phyloP scores from a whole-genome alignment of 208 protist genomes.

The Dictyostelium gargantuum region DNA sequence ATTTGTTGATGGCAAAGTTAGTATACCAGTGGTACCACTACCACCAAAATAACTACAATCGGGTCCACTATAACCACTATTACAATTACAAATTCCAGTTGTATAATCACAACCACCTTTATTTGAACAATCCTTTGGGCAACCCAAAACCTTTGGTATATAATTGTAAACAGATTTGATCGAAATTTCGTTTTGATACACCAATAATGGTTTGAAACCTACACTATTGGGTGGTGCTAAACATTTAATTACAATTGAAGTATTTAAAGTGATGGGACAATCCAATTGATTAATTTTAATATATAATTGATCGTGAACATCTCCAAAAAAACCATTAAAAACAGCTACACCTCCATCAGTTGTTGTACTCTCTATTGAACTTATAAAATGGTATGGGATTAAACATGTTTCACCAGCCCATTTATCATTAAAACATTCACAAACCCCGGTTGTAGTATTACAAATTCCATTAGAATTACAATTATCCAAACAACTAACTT shows the following conservation, averaged over 20 bases:
- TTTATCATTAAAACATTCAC: neutral
- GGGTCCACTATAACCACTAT: neutral
- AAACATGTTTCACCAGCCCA: neutral
- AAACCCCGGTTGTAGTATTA: neutral
- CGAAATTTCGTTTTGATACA: neutral
- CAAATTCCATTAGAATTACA: neutral
- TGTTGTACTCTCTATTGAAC: neutral
- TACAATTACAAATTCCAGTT: neutral
- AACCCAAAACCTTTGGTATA: neutral
- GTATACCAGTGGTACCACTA: neutral
- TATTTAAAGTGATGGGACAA: neutral
- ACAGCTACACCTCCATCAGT: neutral
- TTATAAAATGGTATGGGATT: neutral
- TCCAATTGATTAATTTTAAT: neutral
- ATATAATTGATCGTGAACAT: neutral
- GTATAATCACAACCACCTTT: neutral
- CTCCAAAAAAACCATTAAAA: neutral
- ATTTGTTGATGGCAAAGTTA: too few relatives aligned
- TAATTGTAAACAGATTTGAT: neutral
- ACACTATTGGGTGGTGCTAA: neutral
- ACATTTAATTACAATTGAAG: neutral
- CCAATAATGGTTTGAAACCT: too few relatives aligned
- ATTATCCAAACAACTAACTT: neutral
- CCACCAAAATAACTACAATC: neutral
- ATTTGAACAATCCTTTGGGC: neutral